These are phyloP conservation scores for Blastomyces emzantsi DNA, from an alignment of 2,329 filamentous ascomycete species.

Conservation along the genomic window DNA sequence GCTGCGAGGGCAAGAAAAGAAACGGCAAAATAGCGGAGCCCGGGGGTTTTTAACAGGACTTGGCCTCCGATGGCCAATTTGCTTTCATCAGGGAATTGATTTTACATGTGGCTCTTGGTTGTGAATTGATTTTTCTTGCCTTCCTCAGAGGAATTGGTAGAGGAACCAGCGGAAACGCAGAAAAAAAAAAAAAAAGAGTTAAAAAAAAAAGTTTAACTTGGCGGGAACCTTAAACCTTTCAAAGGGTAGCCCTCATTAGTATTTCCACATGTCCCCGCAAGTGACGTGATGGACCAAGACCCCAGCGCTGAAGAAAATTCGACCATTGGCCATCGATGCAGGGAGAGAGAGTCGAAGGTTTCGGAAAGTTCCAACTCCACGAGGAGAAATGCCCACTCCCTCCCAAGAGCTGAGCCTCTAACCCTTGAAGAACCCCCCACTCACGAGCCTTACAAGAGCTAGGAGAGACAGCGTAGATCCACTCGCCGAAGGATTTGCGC, in stretches of 20 bases:
- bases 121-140: no score
- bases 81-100: background rate
- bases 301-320: background rate
- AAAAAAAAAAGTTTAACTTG: background rate
- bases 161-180: background rate
- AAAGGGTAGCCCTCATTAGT: no score
- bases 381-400: no score
- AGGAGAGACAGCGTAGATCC: background rate
- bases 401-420: background rate
- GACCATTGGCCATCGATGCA: background rate
- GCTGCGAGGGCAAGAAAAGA: background rate
- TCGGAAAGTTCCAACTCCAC: no score
- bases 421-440: background rate
- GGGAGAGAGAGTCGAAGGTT: no score
- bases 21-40: background rate
- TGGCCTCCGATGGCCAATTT: background rate
- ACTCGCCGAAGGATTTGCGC: background rate
- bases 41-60: background rate
- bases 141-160: no score
- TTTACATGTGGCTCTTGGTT: background rate
- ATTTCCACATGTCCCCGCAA: background rate
- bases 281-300: background rate
- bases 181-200: background rate
- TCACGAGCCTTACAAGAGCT: background rate
- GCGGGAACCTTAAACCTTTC: background rate